Percentiles rank a stretch among this genome's conserved stretches.
These are phyloP conservation scores for Xylariomycetidae sp. DNA, from an alignment of 2,329 filamentous ascomycete genomes.

Conservation along the genomic window DNA sequence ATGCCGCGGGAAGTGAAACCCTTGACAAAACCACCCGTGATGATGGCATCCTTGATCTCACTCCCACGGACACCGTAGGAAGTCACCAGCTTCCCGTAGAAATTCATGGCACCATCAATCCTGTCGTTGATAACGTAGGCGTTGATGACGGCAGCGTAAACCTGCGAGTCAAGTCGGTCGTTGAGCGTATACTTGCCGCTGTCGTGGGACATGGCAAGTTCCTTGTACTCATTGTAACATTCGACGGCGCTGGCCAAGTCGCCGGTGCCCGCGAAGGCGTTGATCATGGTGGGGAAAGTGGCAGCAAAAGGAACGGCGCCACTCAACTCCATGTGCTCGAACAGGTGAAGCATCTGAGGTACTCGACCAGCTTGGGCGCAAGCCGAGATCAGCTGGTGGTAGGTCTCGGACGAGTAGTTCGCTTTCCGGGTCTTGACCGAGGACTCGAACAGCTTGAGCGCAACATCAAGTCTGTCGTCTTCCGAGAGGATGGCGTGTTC, in stretches of 20 bases:
- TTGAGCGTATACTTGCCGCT: slow-evolving; percentile 62
- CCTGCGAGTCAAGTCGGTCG: slow-evolving; percentile 70
- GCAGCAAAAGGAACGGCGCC: slow-evolving; percentile 69
- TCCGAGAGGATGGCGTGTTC: slow-evolving; percentile 82
- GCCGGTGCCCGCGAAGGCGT: slow-evolving; percentile 76
- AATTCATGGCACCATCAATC: slow-evolving; percentile 73
- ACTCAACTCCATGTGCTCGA: slow-evolving; percentile 82
- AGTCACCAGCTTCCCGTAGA: slow-evolving; percentile 72
- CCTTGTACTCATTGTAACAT: slow-evolving; percentile 92
- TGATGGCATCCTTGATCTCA: slow-evolving; percentile 64
- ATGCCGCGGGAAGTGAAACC: slow-evolving; percentile 66
- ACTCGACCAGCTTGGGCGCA: slow-evolving; percentile 78
- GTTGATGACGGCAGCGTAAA: slow-evolving; percentile 88
- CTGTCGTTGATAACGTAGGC: slow-evolving; percentile 81
- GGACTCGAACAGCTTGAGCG: slow-evolving; percentile 77
- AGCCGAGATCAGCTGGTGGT: slow-evolving; percentile 77
- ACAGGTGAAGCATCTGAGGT: slow-evolving; percentile 84
- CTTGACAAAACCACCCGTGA: slow-evolving; percentile 71
- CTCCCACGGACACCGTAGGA: slow-evolving; percentile 52
- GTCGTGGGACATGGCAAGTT: slow-evolving; percentile 79
- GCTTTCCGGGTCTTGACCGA: slow-evolving; percentile 58
- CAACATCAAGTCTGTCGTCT: slow-evolving; percentile 80
- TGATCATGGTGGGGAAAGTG: slow-evolving; percentile 90
- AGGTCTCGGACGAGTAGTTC: slow-evolving; percentile 74
- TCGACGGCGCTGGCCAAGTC: slow-evolving; percentile 86